Base-by-base conservation (phyloP, 208 protist genomes). In the Leishmania mexicana region DNA sequence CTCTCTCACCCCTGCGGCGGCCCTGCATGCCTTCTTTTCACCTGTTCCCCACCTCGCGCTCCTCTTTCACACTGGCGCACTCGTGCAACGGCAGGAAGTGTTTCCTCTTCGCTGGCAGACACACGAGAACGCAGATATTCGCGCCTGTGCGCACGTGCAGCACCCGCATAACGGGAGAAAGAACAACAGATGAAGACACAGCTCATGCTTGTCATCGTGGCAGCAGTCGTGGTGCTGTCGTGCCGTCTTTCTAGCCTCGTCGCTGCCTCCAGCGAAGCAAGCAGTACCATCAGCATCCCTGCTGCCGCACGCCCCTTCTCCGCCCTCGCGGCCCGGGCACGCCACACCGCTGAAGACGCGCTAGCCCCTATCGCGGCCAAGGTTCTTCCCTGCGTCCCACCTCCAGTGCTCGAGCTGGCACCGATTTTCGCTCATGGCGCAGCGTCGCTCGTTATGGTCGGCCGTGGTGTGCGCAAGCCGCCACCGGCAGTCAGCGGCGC, bases 391-490 rank as follows among this genome's bases (percentile, higher is more conserved):
- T 80, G 77, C 45, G 42, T 80, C 0, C 81, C 81, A 7, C 10
- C 51, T 0, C 19, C 75, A 35, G 42, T 84, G 75, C 51, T 58
- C 0, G 75, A 84, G 54, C 67, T 84, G 54, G 75, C 21, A n/a
- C 81, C 81, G 35, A 58, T 72, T 31, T 84, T 92, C 78, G 54
- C 93, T 42, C 70, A 80, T 19, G 90, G 92, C 4, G 88, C 87
- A 4, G 76, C 81, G 28, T 90, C 89, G 0, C 80, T 92, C 10
- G 82, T 89, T 24, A 74, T 87, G 42, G 77, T 92, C 6, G 87
- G 88, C 21, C 78, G 76, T 35, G 67, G 77, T 64, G 62, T 40
- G 19, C 79, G 42, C 62, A 83, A 45, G 83, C 88, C 54, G 75
- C 85, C 40, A 45, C 75, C 70, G 40, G 47, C 53, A 49, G 81